Conservation (phyloP, 2,329 filamentous ascomycete genomes). For the Colletotrichum caudatum region DNA sequence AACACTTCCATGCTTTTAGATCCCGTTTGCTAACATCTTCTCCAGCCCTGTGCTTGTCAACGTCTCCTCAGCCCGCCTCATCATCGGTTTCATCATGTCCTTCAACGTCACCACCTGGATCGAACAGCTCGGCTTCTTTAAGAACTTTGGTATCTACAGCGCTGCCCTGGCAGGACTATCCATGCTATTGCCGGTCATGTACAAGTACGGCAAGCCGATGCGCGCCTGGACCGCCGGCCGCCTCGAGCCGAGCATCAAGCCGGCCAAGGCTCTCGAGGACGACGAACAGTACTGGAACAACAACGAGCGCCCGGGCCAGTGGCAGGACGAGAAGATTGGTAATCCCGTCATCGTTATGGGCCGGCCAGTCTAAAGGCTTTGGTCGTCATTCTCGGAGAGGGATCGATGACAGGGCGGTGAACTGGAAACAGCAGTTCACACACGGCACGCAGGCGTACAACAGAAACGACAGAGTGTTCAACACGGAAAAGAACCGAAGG, state of each 20-base stretch:
- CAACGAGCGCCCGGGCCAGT: conserved; percentile 32
- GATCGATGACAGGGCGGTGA: no score
- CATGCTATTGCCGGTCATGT: conserved; percentile 49
- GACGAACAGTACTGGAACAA: conserved; percentile 42
- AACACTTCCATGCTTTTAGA: not conserved
- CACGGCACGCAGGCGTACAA: not conserved
- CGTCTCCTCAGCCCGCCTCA: conserved; percentile 49
- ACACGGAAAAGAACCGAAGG: not conserved
- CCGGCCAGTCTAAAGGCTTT: conserved; percentile 21
- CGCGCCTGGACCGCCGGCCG: conserved; percentile 42
- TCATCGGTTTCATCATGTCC: conserved; percentile 49
- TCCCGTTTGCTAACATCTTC: conserved; percentile 12
- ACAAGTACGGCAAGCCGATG: conserved; percentile 43
- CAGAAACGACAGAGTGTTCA: conserved; percentile 14
- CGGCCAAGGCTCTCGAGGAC: conserved; percentile 38
- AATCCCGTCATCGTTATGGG: conserved; percentile 24
- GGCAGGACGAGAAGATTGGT: conserved; percentile 40
- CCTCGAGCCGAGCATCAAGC: conserved; percentile 25
- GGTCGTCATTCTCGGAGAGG: not conserved
- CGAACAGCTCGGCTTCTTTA: conserved; percentile 46
- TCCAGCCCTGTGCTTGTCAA: conserved; percentile 51
- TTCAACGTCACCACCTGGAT: conserved; percentile 49
- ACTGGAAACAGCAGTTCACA: not conserved
- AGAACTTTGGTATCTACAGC: conserved; percentile 49
- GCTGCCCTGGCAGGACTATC: conserved; percentile 49